Base-by-base conservation (phyloP, 805 yeast species). In the Candida bentonensis region DNA sequence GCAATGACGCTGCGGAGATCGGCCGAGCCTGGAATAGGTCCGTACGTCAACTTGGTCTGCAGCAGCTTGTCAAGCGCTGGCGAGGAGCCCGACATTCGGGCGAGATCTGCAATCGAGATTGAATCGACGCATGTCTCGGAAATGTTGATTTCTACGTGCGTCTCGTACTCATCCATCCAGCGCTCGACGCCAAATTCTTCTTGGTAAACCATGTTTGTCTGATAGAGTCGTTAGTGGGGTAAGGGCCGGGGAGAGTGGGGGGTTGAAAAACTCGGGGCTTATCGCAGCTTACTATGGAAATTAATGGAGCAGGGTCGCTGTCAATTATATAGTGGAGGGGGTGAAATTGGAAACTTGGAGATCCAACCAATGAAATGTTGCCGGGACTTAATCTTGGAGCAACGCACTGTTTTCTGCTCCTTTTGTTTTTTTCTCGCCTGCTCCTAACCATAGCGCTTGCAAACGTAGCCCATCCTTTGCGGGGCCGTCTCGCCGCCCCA, bases 111-210 rank as follows among this genome's bases (percentile, higher is more conserved):
- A 26, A 74, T 48, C 9, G 69, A 56, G 36, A 74, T 42, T 2
- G 77, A 68, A 46, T 64, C 62, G 48, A 70, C 67, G 51, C 79
- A 74, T 1, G 78, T 70, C 53, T 74, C 78, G 15, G 73, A 78
- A 51, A 72, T 52, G 51, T 73, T 74, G 56, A 54, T 58, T 11
- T 49, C 49, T 28, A 67, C 62, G 23, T 47, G 50, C 5, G 60
- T 58, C 51, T 74, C 78, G 60, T 70, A 64, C 39, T 56, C 53
- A 53, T 73, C 76, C 77, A 74, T 72, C 57, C 68, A 74, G 52
- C 69, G 70, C 55, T 74, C 78, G n/a, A 74, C 71, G 15, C 57
- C 65, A 54, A 74, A 74, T 26, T 52, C 55, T 33, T 51, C 56
- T 40, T 52, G 54, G 20, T 52, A 36, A 3, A 52, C 56, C 53